Evolutionary conservation across 2,329 filamentous ascomycete species (phyloP).

Genomic region (Rhynchosporium graminicola): DNA sequence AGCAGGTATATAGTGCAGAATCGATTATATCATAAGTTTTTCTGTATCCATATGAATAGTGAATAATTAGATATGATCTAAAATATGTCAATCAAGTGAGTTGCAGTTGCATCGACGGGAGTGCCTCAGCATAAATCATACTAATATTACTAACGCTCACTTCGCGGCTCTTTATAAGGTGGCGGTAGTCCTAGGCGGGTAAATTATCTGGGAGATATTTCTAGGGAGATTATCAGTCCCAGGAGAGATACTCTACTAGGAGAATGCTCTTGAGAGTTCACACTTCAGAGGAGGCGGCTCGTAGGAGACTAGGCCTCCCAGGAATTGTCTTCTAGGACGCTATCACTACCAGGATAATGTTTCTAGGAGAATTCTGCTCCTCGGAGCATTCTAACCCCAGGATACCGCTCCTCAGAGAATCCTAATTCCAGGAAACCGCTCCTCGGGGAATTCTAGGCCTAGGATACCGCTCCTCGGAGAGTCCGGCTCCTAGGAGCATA

Average conservation of each 20-base stretch:
- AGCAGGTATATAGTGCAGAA: not conserved
- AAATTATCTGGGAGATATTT: not conserved
- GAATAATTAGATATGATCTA: not conserved
- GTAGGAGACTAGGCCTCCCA: not conserved
- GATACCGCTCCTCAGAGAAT: not conserved
- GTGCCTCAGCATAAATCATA: not conserved
- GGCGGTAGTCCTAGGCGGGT: not conserved
- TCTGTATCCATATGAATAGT: not conserved
- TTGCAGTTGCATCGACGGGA: not conserved
- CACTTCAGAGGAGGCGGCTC: not conserved
- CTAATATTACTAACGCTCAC: not conserved
- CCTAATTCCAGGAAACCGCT: not conserved
- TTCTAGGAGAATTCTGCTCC: not conserved
- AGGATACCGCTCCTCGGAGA: not conserved
- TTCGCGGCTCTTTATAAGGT: not conserved
- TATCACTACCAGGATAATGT: not conserved
- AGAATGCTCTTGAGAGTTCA: not conserved
- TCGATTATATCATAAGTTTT: not conserved
- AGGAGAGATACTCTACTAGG: conserved; percentile 1
- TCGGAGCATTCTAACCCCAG: not conserved
- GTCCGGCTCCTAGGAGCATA: not conserved
- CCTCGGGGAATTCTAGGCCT: not conserved
- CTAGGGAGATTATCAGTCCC: not conserved
- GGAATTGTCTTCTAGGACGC: not conserved
- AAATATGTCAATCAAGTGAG: not conserved